Conservation (phyloP, 768 basidiomycete genomes). For the Podaxis rugospora region DNA sequence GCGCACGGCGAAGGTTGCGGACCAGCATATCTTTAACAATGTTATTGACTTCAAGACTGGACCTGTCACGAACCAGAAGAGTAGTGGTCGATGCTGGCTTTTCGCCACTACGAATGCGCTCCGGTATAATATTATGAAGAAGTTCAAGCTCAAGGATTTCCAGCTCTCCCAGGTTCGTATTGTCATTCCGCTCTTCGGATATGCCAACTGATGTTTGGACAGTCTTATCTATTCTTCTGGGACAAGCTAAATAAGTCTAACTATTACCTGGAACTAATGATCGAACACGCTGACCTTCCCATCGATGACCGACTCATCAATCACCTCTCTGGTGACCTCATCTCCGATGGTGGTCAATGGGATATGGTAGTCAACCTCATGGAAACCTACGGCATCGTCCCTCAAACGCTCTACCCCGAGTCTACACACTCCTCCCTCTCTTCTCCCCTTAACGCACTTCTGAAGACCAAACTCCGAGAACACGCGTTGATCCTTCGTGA, state of each 20-base stretch:
- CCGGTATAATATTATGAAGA: constrained; percentile 81
- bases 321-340: constrained; percentile 70
- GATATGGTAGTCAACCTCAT: constrained; percentile 74
- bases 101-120: constrained; percentile 90
- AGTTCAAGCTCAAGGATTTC: constrained; percentile 82
- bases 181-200: neutral
- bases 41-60: constrained; percentile 75
- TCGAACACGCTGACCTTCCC: constrained; percentile 75
- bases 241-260: constrained; percentile 94
- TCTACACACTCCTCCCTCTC: constrained; percentile 78
- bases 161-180: constrained; percentile 77
- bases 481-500: constrained; percentile 78
- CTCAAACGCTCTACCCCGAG: constrained; percentile 80
- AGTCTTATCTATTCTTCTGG: constrained; percentile 94
- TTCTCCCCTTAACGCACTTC: constrained; percentile 64
- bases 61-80: constrained; percentile 84
- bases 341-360: constrained; percentile 93
- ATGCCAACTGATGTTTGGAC: neutral
- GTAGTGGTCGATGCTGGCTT: constrained; percentile 91
- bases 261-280: constrained; percentile 86
- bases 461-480: constrained; percentile 91
- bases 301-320: constrained; percentile 81
- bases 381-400: constrained; percentile 81
- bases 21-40: constrained; percentile 80
- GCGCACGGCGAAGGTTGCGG: constrained; percentile 55